These are phyloP conservation scores for Stephania cephalantha DNA, from an alignment of 164 flowering plant genomes.

Conservation along the genomic window DNA sequence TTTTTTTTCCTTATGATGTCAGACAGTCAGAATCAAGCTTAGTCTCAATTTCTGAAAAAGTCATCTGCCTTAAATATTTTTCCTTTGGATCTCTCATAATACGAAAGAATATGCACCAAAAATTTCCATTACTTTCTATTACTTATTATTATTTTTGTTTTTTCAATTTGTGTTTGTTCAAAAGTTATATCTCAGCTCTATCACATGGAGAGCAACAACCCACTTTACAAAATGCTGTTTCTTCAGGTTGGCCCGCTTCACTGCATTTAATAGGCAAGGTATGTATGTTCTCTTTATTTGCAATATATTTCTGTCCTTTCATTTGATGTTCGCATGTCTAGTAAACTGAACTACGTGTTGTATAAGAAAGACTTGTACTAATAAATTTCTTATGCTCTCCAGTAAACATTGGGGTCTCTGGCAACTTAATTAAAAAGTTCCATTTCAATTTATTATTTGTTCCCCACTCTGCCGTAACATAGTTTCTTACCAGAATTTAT, in stretches of 20 bases:
- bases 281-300: slow-evolving; percentile 29
- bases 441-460: not conserved
- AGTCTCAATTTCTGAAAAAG: too few species aligned
- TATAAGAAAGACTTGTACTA: not conserved
- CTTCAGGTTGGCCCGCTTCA: slow-evolving; percentile 94
- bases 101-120: too few species aligned
- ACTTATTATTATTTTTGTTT: not conserved
- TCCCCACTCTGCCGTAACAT: not conserved
- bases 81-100: too few species aligned
- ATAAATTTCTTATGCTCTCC: not conserved
- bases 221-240: slow-evolving; percentile 55
- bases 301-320: not conserved
- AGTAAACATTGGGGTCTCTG: not conserved
- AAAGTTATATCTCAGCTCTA: slow-evolving; percentile 83
- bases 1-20: too few species aligned
- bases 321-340: not conserved
- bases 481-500: not conserved
- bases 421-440: too few species aligned
- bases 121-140: not conserved
- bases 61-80: too few species aligned
- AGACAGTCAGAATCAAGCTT: too few species aligned
- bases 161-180: not conserved
- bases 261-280: slow-evolving; percentile 97
- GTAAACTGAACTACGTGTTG: not conserved
- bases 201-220: slow-evolving; percentile 45